Base-by-base conservation (phyloP, 1,139 yeast species). In the Hemisphaericaspora xylanilytica region DNA sequence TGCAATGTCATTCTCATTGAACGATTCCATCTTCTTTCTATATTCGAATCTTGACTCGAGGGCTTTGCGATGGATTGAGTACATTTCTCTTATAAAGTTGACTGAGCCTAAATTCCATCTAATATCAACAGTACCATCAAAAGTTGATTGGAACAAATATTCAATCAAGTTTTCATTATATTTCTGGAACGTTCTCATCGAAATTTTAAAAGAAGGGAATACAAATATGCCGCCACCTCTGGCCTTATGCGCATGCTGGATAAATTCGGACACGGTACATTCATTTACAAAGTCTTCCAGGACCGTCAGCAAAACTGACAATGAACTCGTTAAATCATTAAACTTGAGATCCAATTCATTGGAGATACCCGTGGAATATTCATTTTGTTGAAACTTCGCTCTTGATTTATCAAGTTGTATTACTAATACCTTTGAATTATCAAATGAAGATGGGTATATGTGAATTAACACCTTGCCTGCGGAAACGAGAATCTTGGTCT, bases 31-130 rank as follows among this genome's bases (percentile, higher is more conserved):
- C 9, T 44, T 40, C 17, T 51, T 55, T 29, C 57, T 52, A 46
- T 61, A 64, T 33, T 63, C 61, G 16, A 59, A 61, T 51, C 75
- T 57, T 8, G 75, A 65, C 11, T 55, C 55, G 20, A 70, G 58
- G 3, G 77, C 73, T 36, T 61, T 59, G 27, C 58, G 49, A 62
- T 90, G 96, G 3, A 89, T 78, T 10, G 83, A 52, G 42, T 60
- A 86, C 96, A 92, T 88, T 50, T 88, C 96, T 32, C 95, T 73
- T 28, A 92, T 87, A 49, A 88, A 88, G 51, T 85, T 86, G n/a
- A 90, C 82, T 0, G 95, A 83, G 0, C 97, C 97, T 35, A 92
- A 65, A 56, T 92, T 92, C 97, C 97, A 92, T 32, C 89, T 77
- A 3, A 92, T 81, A 46, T 88, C 95, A 32, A 92, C 95, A 9